Evolutionary conservation across 2,329 filamentous ascomycete species (phyloP).

Genomic region (Leptographium procerum): DNA sequence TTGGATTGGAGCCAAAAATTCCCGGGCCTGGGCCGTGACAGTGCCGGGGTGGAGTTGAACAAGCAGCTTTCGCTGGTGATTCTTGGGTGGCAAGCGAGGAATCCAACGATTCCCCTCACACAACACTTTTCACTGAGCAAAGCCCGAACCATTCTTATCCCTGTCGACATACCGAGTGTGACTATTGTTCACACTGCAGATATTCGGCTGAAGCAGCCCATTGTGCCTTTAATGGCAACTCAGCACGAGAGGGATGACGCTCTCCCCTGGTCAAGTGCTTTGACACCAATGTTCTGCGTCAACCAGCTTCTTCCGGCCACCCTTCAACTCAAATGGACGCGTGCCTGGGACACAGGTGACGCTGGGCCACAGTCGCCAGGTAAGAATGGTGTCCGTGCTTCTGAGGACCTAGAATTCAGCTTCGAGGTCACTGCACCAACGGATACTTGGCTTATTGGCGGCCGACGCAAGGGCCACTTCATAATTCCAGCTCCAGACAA

Average conservation of each 20-base stretch:
- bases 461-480: conserved; percentile 69
- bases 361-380: conserved; percentile 15
- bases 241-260: conserved; percentile 5
- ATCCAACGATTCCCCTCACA: conserved; percentile 21
- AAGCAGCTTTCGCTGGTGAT: conserved; percentile 24
- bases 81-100: conserved; percentile 23
- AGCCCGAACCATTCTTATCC: conserved; percentile 63
- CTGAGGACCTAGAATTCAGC: conserved; percentile 56
- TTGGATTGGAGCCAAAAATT: conserved; percentile 40
- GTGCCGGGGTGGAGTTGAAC: conserved; percentile 13
- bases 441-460: conserved; percentile 78
- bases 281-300: conserved; percentile 36
- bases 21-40: conserved; percentile 28
- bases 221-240: too few species aligned
- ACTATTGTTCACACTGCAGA: conserved; percentile 73
- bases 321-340: conserved; percentile 51
- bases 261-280: conserved; percentile 11
- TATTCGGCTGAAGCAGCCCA: conserved; percentile 35
- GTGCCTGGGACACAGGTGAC: conserved; percentile 44
- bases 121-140: conserved; percentile 24
- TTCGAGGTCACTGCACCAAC: conserved; percentile 68
- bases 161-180: conserved; percentile 78
- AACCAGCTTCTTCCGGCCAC: conserved; percentile 56
- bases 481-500: conserved; percentile 33
- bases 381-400: background rate